A percentile compares a stretch with the other conserved stretches of the same genome.
phyloP scores from a whole-genome alignment of 768 basidiomycete genomes.

The Leccinum variicolor region DNA sequence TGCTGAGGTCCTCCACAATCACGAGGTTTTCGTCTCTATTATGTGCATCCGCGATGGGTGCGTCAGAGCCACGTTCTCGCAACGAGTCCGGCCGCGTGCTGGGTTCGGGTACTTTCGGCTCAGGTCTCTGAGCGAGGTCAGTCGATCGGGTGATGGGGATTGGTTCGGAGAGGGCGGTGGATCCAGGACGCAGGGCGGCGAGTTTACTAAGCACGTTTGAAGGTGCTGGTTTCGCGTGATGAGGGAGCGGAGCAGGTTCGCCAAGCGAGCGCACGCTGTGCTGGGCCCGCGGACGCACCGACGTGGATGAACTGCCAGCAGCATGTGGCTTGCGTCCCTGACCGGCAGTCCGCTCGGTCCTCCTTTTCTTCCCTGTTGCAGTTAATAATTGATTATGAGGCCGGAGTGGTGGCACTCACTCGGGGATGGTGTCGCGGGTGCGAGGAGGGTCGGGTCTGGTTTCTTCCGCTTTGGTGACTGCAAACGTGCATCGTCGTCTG shows the following conservation, averaged over 20 bases:
- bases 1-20: conserved; percentile 70
- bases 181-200: conserved; percentile 32
- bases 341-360: conserved; percentile 31
- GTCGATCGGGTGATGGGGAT: conserved; percentile 29
- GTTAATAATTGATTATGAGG: background rate
- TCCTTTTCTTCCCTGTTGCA: conserved; percentile 41
- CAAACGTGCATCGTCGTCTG: conserved; percentile 21
- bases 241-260: background rate
- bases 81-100: background rate
- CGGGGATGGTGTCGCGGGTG: conserved; percentile 59
- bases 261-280: conserved; percentile 9
- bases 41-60: background rate
- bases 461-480: conserved; percentile 50
- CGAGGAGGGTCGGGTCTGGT: conserved; percentile 36
- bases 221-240: conserved; percentile 37
- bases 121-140: conserved; percentile 21
- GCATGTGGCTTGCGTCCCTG: conserved; percentile 20
- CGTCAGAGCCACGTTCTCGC: conserved; percentile 8
- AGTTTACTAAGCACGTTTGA: conserved; percentile 56
- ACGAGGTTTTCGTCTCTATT: conserved; percentile 60
- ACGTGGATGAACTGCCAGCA: conserved; percentile 6
- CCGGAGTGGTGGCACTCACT: conserved; percentile 41
- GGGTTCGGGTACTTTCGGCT: conserved; percentile 9
- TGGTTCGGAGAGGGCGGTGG: conserved; percentile 15
- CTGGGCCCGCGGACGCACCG: conserved; percentile 14